phyloP scores from a whole-genome alignment of 1,284 basidiomycete species.

The Apiotrichum veenhuisii region DNA sequence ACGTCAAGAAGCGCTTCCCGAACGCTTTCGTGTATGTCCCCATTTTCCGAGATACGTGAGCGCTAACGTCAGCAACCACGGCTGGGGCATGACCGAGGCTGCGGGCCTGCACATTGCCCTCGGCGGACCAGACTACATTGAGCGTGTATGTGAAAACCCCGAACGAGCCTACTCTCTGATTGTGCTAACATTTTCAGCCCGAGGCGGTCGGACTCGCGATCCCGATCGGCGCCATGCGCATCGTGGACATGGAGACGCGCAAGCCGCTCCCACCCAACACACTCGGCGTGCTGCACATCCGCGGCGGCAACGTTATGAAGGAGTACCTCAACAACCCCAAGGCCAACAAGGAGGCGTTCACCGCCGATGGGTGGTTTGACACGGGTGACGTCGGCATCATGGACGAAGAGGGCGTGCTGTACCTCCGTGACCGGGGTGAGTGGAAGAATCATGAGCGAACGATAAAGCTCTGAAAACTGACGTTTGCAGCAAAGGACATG shows the following conservation, averaged over 20 bases:
- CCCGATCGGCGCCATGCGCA: conserved; percentile 34
- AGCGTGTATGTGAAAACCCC: conserved; percentile 2
- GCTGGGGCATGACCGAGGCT: conserved; percentile 18
- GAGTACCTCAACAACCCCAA: conserved; percentile 28
- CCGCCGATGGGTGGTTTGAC: conserved; percentile 44
- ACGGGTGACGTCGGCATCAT: conserved; percentile 40
- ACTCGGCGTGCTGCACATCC: conserved; percentile 32
- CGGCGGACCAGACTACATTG: conserved; percentile 30
- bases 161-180: not conserved
- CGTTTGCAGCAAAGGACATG: conserved; percentile 23
- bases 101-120: conserved; percentile 10
- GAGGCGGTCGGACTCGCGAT: conserved; percentile 32
- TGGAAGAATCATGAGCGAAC: not conserved
- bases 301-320: conserved; percentile 45
- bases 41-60: not conserved
- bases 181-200: not conserved
- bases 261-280: conserved; percentile 21
- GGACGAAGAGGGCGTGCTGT: conserved; percentile 38
- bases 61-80: conserved; percentile 6
- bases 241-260: conserved; percentile 34
- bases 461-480: not conserved
- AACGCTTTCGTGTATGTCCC: conserved; percentile 14
- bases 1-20: conserved; percentile 32
- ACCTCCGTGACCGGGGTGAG: conserved; percentile 16
- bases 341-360: conserved; percentile 16